phyloP scores from a whole-genome alignment of 2,329 filamentous ascomycete genomes.

The Aspergillus ibericus region DNA sequence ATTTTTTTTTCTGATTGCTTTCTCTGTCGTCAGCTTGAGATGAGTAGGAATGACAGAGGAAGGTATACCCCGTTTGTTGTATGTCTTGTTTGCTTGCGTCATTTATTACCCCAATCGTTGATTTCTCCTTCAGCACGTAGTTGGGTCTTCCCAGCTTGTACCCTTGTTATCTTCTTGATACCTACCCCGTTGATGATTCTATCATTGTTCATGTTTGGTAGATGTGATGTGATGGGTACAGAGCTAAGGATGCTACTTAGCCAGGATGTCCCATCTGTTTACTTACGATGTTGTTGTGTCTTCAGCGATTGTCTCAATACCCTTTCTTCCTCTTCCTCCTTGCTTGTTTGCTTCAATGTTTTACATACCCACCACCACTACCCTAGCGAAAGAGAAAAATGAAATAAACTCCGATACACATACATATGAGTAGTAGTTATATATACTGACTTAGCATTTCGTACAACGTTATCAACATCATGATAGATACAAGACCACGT shows the following conservation, averaged over 20 bases:
- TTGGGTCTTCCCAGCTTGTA: neutral
- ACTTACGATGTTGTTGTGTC: neutral
- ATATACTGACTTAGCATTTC: no score
- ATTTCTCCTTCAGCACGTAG: neutral
- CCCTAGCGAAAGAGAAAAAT: neutral
- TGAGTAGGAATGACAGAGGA: constrained; percentile 19
- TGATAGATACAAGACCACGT: no score
- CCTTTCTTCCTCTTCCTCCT: neutral
- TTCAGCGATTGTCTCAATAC: neutral
- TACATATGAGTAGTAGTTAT: no score
- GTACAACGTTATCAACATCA: no score
- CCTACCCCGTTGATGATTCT: neutral
- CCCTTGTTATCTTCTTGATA: constrained; percentile 4
- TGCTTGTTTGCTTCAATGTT: neutral
- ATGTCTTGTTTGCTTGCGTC: neutral
- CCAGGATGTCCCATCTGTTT: neutral
- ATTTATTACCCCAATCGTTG: neutral
- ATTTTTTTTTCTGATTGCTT: constrained; percentile 16
- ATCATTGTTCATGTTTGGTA: neutral
- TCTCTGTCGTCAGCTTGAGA: constrained; percentile 14
- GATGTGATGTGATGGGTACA: neutral
- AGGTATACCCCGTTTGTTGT: constrained; percentile 19
- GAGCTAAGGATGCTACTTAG: neutral
- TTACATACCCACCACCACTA: neutral
- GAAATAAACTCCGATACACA: no score